Percentiles rank a stretch among this genome's conserved stretches.
Evolutionary conservation across 345 rosid species (phyloP).

Genomic region (Bruguiera sexangula): DNA sequence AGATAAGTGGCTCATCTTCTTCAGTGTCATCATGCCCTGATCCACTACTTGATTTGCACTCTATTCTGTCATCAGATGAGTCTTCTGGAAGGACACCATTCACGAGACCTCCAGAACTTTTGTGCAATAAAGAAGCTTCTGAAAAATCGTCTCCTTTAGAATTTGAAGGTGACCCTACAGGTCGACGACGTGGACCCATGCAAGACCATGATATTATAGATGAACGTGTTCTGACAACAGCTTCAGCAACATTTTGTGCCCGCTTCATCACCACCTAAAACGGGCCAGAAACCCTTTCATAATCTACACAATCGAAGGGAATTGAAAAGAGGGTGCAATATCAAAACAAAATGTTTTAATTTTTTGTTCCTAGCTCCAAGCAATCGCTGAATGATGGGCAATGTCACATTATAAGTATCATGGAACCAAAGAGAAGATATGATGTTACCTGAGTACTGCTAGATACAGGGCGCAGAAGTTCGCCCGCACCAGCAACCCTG

Average conservation of each 20-base stretch:
- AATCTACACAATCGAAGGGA: not conserved
- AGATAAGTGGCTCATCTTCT: slow-evolving; percentile 65
- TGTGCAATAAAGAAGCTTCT: slow-evolving; percentile 44
- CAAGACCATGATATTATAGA: slow-evolving; percentile 86
- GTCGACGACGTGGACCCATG: slow-evolving; percentile 83
- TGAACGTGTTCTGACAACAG: slow-evolving; percentile 76
- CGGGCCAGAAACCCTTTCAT: not conserved
- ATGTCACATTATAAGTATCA: too few relatives aligned
- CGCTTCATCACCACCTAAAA: slow-evolving; percentile 84
- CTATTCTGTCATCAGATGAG: slow-evolving; percentile 28
- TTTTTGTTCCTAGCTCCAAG: too few relatives aligned
- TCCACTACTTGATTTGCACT: slow-evolving; percentile 36
- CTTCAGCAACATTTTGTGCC: slow-evolving; percentile 86
- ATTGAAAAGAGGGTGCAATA: not conserved
- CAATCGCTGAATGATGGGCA: too few relatives aligned
- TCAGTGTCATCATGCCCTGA: slow-evolving; percentile 51
- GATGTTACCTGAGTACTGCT: slow-evolving; percentile 75
- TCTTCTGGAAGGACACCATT: slow-evolving; percentile 34
- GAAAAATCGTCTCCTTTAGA: slow-evolving; percentile 43
- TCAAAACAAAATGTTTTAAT: not conserved
- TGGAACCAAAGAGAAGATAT: not conserved
- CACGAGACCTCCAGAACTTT: slow-evolving; percentile 40
- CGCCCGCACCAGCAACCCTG: slow-evolving; percentile 93
- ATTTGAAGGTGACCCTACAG: slow-evolving; percentile 39
- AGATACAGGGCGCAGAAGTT: slow-evolving; percentile 83